Evolutionary conservation across 2,329 filamentous ascomycete genomes (phyloP), one percentile per base, ranked within the genome.

Genomic region (Colletotrichum neosansevieriae): DNA sequence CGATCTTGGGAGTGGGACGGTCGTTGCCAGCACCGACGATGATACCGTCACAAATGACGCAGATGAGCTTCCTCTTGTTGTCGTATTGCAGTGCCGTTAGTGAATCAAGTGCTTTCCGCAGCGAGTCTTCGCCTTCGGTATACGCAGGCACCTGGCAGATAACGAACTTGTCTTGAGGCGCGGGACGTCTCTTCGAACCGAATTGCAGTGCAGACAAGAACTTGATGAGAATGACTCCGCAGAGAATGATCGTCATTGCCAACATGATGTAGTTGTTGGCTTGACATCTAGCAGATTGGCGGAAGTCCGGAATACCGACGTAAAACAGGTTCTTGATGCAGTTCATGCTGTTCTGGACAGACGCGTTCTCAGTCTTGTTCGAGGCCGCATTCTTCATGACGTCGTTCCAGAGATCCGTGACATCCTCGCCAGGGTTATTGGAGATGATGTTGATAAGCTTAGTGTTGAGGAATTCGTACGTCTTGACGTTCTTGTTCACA

Each of bases 111-210:
- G 94, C 95, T 77, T 97, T 97, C 63, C 96, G 88, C 9, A 99
- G 84, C 4, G 94, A 95, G 75, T 99, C 96, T 84, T 99, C 96
- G 74, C 94, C 96, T 83, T 99, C 96, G 0, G 96, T 99, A 77
- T 99, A 99, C 5, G 96, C 96, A 10, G 96, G 96, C 36, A 99
- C 94, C 79, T 98, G 94, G 80, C 96, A 98, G 73, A 99, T 98
- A 74, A 99, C 94, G 75, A 99, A 99, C 78, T 98, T 99, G 80
- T 99, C 96, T 79, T 98, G 96, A 42, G 94, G 92, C 6, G 92
- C 87, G 3, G 96, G 96, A 17, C 93, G 91, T 67, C 93, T 89
- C 83, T 98, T 98, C 5, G 94, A 94, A 51, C 95, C 94, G 69
- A 99, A 93, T 75, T 98, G 96, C 47, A 99, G 86, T 12, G 96